phyloP scores from a whole-genome alignment of 768 basidiomycete species.

The Lentinula aciculospora region DNA sequence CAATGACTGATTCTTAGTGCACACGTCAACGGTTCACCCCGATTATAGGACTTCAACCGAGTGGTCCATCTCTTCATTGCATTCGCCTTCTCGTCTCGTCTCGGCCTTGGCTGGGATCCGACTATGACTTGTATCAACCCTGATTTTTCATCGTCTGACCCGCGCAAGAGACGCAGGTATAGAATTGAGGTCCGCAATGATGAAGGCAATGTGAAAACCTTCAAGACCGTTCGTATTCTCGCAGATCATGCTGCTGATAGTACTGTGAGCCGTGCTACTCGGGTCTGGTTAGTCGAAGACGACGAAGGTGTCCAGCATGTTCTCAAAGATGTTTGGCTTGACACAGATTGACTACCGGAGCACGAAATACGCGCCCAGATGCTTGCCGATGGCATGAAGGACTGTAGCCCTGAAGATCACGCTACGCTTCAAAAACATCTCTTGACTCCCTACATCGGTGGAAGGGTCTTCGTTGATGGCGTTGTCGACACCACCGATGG shows the following conservation, averaged over 20 bases:
- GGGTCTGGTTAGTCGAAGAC: neutral
- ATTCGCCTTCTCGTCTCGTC: neutral
- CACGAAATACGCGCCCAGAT: neutral
- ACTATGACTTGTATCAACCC: neutral
- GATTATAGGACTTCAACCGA: neutral
- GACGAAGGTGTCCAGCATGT: neutral
- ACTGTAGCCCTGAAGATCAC: neutral
- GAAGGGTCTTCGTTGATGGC: neutral
- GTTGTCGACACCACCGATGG: neutral
- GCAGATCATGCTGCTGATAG: neutral
- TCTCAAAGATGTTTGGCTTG: neutral
- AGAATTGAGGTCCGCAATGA: neutral
- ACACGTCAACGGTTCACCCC: neutral
- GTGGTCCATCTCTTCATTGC: neutral
- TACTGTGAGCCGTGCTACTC: neutral
- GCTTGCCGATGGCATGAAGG: neutral
- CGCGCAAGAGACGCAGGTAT: neutral
- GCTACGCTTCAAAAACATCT: neutral
- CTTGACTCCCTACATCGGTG: neutral
- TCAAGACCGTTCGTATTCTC: neutral
- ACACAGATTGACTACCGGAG: neutral
- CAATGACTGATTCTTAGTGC: neutral
- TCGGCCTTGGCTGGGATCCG: neutral
- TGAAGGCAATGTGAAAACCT: neutral
- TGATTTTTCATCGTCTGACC: neutral